Evolutionary conservation across 495 filamentous ascomycete genomes (phyloP), one percentile per base, ranked within the genome.

Genomic region (Amniculicola lignicola): DNA sequence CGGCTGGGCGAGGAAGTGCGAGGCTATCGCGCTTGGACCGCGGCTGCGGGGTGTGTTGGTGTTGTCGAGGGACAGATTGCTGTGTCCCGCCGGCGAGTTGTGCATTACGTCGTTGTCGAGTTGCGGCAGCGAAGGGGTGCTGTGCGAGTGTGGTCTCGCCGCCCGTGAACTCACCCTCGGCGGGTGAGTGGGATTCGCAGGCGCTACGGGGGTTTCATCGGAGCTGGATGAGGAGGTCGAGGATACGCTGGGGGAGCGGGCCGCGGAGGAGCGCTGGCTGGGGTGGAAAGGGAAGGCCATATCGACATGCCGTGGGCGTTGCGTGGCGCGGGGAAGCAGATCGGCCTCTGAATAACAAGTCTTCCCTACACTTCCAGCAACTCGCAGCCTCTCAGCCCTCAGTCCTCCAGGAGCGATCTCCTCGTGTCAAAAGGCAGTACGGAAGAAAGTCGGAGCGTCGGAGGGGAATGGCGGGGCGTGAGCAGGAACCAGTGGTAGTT

Each of bases 1-100:
- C 2, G 48, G 33, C 22, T 51, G 48, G 15, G 48, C 48, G 6
- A 41, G 25, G 25, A 53, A 43, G 38, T 41, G 49, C 18, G 49
- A 42, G 1, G 49, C 47, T 3, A 51, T 22, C n/a, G 47, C 47
- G 12, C 47, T 24, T 16, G 38, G 47, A 39, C 14, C 14, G 31
- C 31, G 31, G 23, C 19, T 3, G 16, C 35, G 31, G 6, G 24
- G 4, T 11, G 19, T 16, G 39, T 18, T 16, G 5, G 15, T 15
- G 10, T 4, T 16, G 2, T 16, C 10, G 9, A 7, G 7, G 29
- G 29, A 7, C n/a, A 7, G 29, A n/a, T 7, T 33, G 29, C 29
- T 33, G 29, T 33, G 29, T 7, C 29, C 29, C n/a, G n/a, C n/a
- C n/a, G n/a, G n/a, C n/a, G n/a, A n/a, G n/a, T n/a, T n/a, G n/a